Base-by-base conservation (phyloP, 768 basidiomycete species). In the Boletus rex-veris region DNA sequence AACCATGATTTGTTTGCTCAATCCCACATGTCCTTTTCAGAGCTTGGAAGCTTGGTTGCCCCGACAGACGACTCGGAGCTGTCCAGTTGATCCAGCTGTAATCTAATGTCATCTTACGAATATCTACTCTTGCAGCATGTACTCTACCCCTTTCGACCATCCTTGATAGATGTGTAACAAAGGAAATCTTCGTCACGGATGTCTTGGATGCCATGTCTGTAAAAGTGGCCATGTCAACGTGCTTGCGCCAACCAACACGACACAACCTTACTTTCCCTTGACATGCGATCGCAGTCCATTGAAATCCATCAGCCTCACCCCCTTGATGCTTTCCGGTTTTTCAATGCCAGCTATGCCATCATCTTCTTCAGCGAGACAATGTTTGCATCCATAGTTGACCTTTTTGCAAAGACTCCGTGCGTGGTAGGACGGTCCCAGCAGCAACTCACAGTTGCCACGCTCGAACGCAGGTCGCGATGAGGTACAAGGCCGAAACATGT, bases 261-360 rank as follows among this genome's bases (percentile, higher is more conserved):
- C 39, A 30, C 36, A 21, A 65, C 81, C 58, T 57, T 57, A 87
- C 86, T 80, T 85, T 57, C 70, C 75, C 61, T 84, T 84, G 53
- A 80, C 60, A 57, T 89, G 87, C 21, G 84, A 86, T 38, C 80
- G 71, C 48, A 88, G 58, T 3, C 80, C 86, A 55, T 86, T 69
- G 59, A 85, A 84, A 4, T 58, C 65, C 65, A 81, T 78, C 50
- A 68, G 54, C 45, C 70, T 71, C 12, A 11, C 33, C 30, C 48
- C 50, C 37, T 24, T 28, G 1, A 0, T 15, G 8, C 18, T 31
- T 6, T 18, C 5, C 7, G 16, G 15, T 5, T 40, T 54, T 26
- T 19, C 53, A 4, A 38, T 3, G 11, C 21, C 42, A 31, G 38
- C 5, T 28, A 40, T 24, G 21, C 21, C 14, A 3, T 4, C 5